These are phyloP conservation scores for Pyrenophora graminea DNA, from an alignment of 2,329 filamentous ascomycete genomes.

Conservation along the genomic window DNA sequence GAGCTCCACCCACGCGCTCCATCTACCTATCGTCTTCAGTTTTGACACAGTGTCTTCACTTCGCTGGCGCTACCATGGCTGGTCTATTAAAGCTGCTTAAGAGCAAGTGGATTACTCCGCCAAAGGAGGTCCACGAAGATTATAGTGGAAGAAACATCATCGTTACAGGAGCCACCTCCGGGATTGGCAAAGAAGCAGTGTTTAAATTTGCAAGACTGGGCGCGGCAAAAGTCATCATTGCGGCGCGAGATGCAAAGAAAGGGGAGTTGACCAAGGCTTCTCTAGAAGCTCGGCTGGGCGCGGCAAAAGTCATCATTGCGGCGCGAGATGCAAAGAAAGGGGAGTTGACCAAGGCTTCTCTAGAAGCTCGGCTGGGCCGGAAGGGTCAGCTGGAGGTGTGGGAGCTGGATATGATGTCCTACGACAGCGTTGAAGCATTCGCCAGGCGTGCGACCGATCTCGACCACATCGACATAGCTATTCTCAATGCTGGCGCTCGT, in stretches of 20 bases:
- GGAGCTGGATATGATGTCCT: slow-evolving; percentile 45
- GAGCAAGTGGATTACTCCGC: slow-evolving; percentile 42
- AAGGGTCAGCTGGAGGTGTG: slow-evolving; percentile 42
- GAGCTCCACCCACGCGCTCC: slow-evolving; percentile 52
- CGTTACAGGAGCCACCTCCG: slow-evolving; percentile 50
- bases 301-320: slow-evolving; percentile 46
- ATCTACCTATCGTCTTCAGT: not conserved
- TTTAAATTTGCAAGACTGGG: slow-evolving; percentile 45
- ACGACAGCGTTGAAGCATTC: slow-evolving; percentile 41
- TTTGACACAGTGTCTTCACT: not conserved
- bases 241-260: slow-evolving; percentile 42
- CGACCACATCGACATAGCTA: slow-evolving; percentile 43
- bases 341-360: slow-evolving; percentile 35
- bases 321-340: slow-evolving; percentile 45
- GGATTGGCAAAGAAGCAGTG: slow-evolving; percentile 47
- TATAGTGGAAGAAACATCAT: slow-evolving; percentile 50
- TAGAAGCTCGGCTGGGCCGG: slow-evolving; percentile 33
- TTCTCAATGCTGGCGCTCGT: slow-evolving; percentile 48
- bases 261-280: slow-evolving; percentile 40
- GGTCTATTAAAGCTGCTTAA: slow-evolving; percentile 32
- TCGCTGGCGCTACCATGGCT: slow-evolving; percentile 19
- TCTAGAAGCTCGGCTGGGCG: slow-evolving; percentile 36
- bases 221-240: slow-evolving; percentile 46
- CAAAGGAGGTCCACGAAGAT: slow-evolving; percentile 38
- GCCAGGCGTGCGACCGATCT: slow-evolving; percentile 34